phyloP scores from a whole-genome alignment of 176 grass and related monocot species.

The Oryza coarctata region DNA sequence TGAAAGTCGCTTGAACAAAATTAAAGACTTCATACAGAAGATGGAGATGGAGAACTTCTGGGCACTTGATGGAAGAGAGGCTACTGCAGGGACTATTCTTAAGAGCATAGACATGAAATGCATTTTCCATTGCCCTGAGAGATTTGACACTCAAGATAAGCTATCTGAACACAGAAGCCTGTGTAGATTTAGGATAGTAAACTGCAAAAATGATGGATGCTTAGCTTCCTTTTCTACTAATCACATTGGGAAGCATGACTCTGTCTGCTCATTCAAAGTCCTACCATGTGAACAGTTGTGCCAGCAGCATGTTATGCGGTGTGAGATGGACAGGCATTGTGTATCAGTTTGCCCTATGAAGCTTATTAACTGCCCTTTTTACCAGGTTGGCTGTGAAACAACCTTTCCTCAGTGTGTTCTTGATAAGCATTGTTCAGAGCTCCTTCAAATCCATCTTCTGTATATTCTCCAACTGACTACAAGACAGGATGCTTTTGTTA shows the following conservation, averaged over 20 bases:
- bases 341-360: slow-evolving; percentile 68
- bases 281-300: slow-evolving; percentile 70
- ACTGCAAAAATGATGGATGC: slow-evolving; percentile 59
- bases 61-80: slow-evolving; percentile 30
- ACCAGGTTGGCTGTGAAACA: slow-evolving; percentile 70
- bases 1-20: slow-evolving; percentile 71
- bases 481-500: slow-evolving; percentile 51
- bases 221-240: slow-evolving; percentile 54
- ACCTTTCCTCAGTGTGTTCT: slow-evolving; percentile 68
- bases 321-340: slow-evolving; percentile 77
- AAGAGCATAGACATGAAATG: slow-evolving; percentile 53
- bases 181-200: slow-evolving; percentile 52
- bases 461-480: slow-evolving; percentile 57
- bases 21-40: slow-evolving; percentile 66
- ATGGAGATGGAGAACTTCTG: slow-evolving; percentile 55
- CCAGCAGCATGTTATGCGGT: slow-evolving; percentile 51
- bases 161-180: slow-evolving; percentile 42
- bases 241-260: slow-evolving; percentile 62
- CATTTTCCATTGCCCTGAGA: slow-evolving; percentile 53
- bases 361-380: slow-evolving; percentile 78
- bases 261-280: slow-evolving; percentile 65
- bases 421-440: slow-evolving; percentile 58
- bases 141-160: slow-evolving; percentile 39
- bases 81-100: slow-evolving; percentile 43
- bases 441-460: slow-evolving; percentile 63